These are phyloP conservation scores for Fusarium incarnatum DNA, from an alignment of 2,329 filamentous ascomycete genomes.

Conservation along the genomic window DNA sequence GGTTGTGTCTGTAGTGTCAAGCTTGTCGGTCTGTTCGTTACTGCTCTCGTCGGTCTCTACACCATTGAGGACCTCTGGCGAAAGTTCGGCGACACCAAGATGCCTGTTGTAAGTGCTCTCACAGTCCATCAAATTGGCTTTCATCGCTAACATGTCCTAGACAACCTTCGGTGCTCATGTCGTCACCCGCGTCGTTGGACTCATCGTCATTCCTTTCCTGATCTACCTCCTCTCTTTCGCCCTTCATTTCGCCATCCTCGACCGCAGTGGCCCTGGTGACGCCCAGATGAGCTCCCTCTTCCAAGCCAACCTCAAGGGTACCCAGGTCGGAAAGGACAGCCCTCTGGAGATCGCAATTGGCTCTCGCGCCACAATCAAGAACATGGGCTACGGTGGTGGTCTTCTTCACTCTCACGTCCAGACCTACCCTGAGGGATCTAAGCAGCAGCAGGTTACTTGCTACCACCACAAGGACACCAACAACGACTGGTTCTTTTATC, in stretches of 20 bases:
- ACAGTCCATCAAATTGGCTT: not conserved
- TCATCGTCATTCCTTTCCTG: conserved; percentile 88
- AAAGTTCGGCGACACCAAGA: conserved; percentile 94
- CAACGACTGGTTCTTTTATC: conserved; percentile 99
- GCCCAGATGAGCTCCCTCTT: conserved; percentile 99
- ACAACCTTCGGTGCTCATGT: conserved; percentile 81
- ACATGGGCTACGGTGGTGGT: conserved; percentile 98
- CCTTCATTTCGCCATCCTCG: conserved; percentile 91
- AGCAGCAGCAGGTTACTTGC: conserved; percentile 97
- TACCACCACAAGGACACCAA: conserved; percentile 99
- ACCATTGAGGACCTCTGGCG: conserved; percentile 97
- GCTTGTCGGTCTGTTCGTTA: conserved; percentile 96
- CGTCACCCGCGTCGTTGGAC: conserved; percentile 80
- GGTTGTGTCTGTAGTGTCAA: conserved; percentile 99
- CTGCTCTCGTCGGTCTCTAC: conserved; percentile 93
- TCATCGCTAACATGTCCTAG: conserved; percentile 43
- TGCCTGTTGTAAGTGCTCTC: conserved; percentile 76
- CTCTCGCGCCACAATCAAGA: conserved; percentile 93
- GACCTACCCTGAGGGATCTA: conserved; percentile 92
- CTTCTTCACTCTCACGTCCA: conserved; percentile 96
- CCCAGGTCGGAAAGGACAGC: conserved; percentile 93
- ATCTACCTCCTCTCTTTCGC: conserved; percentile 98
- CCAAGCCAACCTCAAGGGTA: conserved; percentile 94
- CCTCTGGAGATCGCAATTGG: conserved; percentile 92
- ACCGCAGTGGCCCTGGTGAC: conserved; percentile 94